Base-by-base conservation (phyloP, 2,329 filamentous ascomycete genomes). In the Colletotrichum kahawae region DNA sequence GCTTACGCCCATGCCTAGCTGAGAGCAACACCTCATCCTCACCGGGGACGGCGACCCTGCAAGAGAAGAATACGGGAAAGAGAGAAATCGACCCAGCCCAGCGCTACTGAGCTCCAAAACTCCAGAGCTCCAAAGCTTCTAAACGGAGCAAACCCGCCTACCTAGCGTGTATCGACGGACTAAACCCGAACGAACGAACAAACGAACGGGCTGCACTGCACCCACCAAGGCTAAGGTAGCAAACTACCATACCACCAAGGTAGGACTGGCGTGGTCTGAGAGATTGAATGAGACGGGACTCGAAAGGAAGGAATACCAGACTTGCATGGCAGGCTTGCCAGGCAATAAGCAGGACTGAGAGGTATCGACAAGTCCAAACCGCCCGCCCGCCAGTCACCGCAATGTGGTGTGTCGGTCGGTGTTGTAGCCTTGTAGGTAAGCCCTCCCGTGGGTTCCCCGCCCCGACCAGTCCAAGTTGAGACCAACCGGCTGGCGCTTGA, bases 381-480 rank as follows among this genome's bases (percentile, higher is more conserved):
- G 56, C 27, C 56, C 31, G 38, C 38, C 69, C 48, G 62, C 51
- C 66, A 31, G 67, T 71, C 71, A 67, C 69, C 69, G 72, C 63
- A 75, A 63, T 71, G 38, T 48, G n/a, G 43, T 21, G 43, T 48
- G 43, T 71, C 38, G 60, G 43, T 71, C 38, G 60, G 43, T 71
- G 60, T 48, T 36, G 48, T n/a, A n/a, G n/a, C n/a, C n/a, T n/a
- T n/a, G n/a, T 48, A 48, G n/a, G 43, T 48, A 21, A 21, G 43
- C 64, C 60, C 21, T 72, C 48, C 66, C 70, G 68, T 31, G 69
- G 36, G 56, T 70, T 67, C 63, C 68, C 70, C 73, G 69, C 73
- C 73, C 64, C 69, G 73, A 73, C 73, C 73, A 73, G 73, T 73
- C 73, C 73, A 73, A 75, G 73, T 73, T 75, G 73, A 73, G 73